Percentiles rank a stretch among this genome's conserved stretches.
Conservation (phyloP, 768 basidiomycete species). For the Mycena galopus region DNA sequence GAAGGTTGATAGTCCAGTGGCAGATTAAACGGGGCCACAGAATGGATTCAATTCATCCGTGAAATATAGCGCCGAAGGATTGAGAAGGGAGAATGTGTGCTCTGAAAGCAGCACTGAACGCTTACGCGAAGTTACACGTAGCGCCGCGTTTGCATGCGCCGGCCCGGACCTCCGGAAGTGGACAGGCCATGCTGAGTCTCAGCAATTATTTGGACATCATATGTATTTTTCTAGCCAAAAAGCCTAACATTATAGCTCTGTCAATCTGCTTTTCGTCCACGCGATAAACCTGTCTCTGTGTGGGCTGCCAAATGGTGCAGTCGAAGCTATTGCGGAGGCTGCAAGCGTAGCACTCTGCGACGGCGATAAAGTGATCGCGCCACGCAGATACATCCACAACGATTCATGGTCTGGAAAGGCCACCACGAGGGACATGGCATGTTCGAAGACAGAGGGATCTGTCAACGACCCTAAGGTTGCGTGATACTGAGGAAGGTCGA, state of each 20-base stretch:
- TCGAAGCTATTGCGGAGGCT: conserved; percentile 10
- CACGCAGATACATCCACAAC: conserved; percentile 73
- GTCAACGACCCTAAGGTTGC: conserved; percentile 7
- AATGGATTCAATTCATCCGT: conserved; percentile 22
- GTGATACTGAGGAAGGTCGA: conserved; percentile 11
- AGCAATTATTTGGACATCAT: not conserved
- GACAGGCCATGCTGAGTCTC: not conserved
- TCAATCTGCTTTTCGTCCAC: conserved; percentile 11
- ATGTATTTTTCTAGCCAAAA: too few relatives aligned
- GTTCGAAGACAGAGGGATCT: conserved; percentile 39
- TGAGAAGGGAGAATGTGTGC: conserved; percentile 7
- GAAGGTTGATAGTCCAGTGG: not conserved
- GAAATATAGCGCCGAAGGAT: conserved; percentile 4
- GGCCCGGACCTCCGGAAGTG: not conserved
- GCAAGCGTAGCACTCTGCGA: not conserved
- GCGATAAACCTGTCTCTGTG: conserved; percentile 14
- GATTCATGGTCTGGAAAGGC: conserved; percentile 71
- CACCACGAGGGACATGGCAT: conserved; percentile 63
- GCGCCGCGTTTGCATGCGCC: not conserved
- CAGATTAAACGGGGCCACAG: conserved; percentile 9
- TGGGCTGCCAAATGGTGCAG: not conserved
- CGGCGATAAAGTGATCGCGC: conserved; percentile 20
- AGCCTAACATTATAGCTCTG: not conserved
- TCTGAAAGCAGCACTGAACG: not conserved
- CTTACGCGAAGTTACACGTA: conserved; percentile 24